Base-by-base conservation (phyloP, 208 protist genomes). In the Trypanosoma vivax region DNA sequence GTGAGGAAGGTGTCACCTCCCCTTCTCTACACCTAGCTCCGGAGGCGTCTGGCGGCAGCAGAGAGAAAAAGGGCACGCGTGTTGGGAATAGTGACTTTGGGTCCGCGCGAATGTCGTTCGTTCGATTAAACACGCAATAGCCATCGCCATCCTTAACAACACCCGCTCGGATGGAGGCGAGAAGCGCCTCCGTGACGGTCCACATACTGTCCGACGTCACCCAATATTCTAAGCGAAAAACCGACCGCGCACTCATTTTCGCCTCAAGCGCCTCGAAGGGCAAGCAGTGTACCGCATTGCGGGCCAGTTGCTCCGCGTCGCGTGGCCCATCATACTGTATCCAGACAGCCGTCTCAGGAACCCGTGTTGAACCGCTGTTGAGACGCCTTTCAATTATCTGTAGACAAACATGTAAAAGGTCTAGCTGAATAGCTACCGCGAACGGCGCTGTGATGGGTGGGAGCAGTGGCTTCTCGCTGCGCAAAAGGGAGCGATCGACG, bases 241-340 rank as follows among this genome's bases (percentile, higher is more conserved):
- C 24, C 28, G 54, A 66, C 40, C 63, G 48, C n/a, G 6, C 21
- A 10, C 27, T 27, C 24, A 7, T 29, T n/a, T 21, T 50, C 21
- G 60, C 46, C 25, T 43, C 38, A n/a, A 90, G 39, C 9, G 50
- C 71, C 57, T 94, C 87, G 54, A 94, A 94, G 10, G 83, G 82
- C n/a, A 94, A 62, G 50, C 82, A 94, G 73, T 91, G 83, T 48
- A 90, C 78, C 13, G 81, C 81, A 41, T 76, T 74, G 10, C 73
- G 65, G 6, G 69, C 77, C 5, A 94, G 57, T 38, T 72, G 57
- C 47, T 80, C 73, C 23, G 52, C 59, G 3, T 63, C 68, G 4
- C 48, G 37, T n/a, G 79, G 71, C 0, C 85, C 85, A 9, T 70
- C 65, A 54, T 82, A 92, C 34, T 70, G 73, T 31, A 83, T 79